Percentiles rank a stretch among this genome's conserved stretches.
These are phyloP conservation scores for Trypanosomatidae sp. DNA, from an alignment of 208 protist species.

Conservation along the genomic window DNA sequence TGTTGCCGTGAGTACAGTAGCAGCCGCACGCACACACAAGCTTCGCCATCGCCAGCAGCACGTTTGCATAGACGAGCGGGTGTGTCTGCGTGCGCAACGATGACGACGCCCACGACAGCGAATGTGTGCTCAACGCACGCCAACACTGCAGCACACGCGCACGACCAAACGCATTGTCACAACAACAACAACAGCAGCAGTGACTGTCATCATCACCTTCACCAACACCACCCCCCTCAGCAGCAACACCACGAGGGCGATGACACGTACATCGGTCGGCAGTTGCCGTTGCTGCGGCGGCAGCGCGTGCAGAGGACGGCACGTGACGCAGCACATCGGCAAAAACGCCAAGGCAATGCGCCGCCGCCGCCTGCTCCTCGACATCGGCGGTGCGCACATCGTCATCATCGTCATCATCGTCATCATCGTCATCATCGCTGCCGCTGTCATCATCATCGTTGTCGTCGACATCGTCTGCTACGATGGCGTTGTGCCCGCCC, in stretches of 20 bases:
- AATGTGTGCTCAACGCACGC: no score
- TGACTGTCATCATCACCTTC: no score
- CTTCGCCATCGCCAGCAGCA: conserved; percentile 38
- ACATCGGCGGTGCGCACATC: conserved; percentile 69
- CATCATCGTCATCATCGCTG: conserved; percentile 20
- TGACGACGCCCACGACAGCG: no score
- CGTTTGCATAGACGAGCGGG: conserved; percentile 51
- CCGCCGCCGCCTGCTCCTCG: conserved; percentile 69
- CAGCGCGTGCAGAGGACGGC: no score
- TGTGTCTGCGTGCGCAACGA: conserved; percentile 43
- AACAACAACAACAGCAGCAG: no score
- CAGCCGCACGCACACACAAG: conserved; percentile 41
- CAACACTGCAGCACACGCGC: conserved; percentile 36
- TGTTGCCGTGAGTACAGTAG: no score
- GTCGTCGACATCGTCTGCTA: conserved; percentile 9
- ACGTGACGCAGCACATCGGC: conserved; percentile 44
- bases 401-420: conserved; percentile 50
- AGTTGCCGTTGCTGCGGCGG: no score
- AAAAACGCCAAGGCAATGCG: conserved; percentile 72
- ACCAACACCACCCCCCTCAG: no score
- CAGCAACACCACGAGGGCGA: no score
- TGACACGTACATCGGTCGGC: no score
- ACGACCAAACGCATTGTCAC: conserved; percentile 23
- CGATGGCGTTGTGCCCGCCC: conserved; percentile 5
- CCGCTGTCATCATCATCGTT: conserved; percentile 9